Evolutionary conservation across 1,284 basidiomycete genomes (phyloP).

Genomic region (Malassezia obtusa): DNA sequence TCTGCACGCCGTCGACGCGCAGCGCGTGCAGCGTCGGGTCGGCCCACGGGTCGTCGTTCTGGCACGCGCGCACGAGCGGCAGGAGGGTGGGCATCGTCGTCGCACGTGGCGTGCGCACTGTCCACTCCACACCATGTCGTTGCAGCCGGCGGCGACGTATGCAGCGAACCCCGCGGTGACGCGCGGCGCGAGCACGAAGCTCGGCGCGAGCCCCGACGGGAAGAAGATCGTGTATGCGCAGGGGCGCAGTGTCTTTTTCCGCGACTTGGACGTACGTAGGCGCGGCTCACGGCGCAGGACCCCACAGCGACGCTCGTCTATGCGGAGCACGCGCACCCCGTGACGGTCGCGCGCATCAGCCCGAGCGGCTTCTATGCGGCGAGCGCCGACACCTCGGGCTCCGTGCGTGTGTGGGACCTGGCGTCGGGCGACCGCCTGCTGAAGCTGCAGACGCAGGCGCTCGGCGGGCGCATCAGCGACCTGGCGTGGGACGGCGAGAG

Average conservation of each 20-base stretch:
- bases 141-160: conserved; percentile 1
- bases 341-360: conserved; percentile 81
- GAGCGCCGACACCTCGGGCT: conserved; percentile 51
- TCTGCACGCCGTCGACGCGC: conserved; percentile 31
- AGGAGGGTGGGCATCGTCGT: conserved; percentile 18
- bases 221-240: conserved; percentile 69
- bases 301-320: conserved; percentile 52
- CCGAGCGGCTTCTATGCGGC: conserved; percentile 93
- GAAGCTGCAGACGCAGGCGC: conserved; percentile 61
- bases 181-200: conserved; percentile 68
- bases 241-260: conserved; percentile 61
- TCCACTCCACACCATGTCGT: conserved; percentile 13
- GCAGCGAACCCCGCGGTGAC: conserved; percentile 37
- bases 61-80: conserved; percentile 28
- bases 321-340: conserved; percentile 69
- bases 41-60: conserved; percentile 41
- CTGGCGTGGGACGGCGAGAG: conserved; percentile 86
- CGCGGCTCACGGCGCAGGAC: conserved; percentile 49
- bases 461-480: conserved; percentile 80
- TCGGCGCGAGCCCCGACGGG: conserved; percentile 62
- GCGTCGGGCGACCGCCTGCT: conserved; percentile 74
- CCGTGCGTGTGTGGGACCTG: conserved; percentile 78
- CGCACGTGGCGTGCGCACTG: conserved; percentile 3
- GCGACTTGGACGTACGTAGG: conserved; percentile 8
- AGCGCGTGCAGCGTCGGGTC: conserved; percentile 27